Base-by-base conservation (phyloP, 768 basidiomycete species). In the Galerina sulciceps region DNA sequence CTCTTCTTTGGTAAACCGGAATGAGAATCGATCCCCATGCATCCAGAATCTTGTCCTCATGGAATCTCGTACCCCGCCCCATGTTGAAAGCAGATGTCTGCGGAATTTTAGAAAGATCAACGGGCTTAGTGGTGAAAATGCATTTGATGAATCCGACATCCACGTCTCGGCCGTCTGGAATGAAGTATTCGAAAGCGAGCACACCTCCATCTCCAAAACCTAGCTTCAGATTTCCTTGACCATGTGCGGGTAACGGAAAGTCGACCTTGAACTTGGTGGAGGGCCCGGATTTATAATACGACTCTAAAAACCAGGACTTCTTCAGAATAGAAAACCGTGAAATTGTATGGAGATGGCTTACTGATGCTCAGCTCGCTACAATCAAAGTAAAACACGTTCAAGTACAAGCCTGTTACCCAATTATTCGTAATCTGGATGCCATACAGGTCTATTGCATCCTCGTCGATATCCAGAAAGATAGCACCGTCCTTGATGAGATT, bases 81-180 rank as follows among this genome's bases (percentile, higher is more conserved):
- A 13, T 41, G 8, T 60, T 18, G 54, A 77, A 75, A 0, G 76
- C 67, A 0, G 69, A 65, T 2, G 17, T 6, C 42, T 70, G 75
- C 4, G 36, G 50, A 0, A 76, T 53, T n/a, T 60, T 52, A 1
- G 67, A 66, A 38, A 74, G 42, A 53, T 77, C 71, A 44, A 73
- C 58, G 11, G 64, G 65, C 13, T 48, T 38, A 5, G 70, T 75
- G 9, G 76, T 61, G 17, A 77, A 61, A 47, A 74, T 72, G 3
- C 75, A 35, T 53, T 77, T 77, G 11, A 78, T 48, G 52, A 69
- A 76, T 11, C 75, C 73, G 13, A 77, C 69, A 45, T 79, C 77
- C 15, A 75, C 36, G 20, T 69, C 18, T 54, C 41, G 26, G 71
- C 45, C 54, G 11, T 55, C 54, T 15, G 54, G 54, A 11, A 55